Conservation (phyloP, 805 yeast species). For the Brettanomyces bruxellensis region DNA sequence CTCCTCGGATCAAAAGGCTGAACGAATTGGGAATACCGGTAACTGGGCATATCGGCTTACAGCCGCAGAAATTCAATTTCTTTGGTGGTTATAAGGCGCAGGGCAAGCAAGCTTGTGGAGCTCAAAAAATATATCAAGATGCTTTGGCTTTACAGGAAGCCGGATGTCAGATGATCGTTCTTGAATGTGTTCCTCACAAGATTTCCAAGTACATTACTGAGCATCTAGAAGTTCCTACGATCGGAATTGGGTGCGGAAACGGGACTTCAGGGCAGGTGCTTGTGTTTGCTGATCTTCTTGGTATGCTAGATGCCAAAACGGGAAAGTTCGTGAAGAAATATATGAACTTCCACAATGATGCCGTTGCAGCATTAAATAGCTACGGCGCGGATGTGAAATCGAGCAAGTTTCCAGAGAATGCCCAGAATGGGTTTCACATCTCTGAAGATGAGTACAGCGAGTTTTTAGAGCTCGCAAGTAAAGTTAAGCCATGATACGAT, state of each 20-base stretch:
- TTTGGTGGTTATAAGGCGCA: constrained; percentile 87
- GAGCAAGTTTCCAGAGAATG: constrained; percentile 50
- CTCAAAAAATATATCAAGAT: constrained; percentile 50
- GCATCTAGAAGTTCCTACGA: constrained; percentile 61
- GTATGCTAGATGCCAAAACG: constrained; percentile 49
- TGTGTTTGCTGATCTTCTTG: constrained; percentile 78
- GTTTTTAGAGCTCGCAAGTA: constrained; percentile 26
- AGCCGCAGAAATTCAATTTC: constrained; percentile 77
- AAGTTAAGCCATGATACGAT: background rate
- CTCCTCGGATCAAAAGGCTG: constrained; percentile 46
- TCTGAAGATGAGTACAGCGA: constrained; percentile 50
- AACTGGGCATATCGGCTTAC: constrained; percentile 84
- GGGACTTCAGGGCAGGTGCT: constrained; percentile 81
- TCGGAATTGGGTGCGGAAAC: constrained; percentile 94
- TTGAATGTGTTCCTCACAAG: constrained; percentile 81
- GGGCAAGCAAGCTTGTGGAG: constrained; percentile 51
- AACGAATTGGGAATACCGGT: constrained; percentile 75
- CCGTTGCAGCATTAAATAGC: constrained; percentile 39
- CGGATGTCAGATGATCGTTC: constrained; percentile 66
- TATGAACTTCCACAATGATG: constrained; percentile 37
- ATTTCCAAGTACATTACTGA: constrained; percentile 59
- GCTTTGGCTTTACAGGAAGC: constrained; percentile 63
- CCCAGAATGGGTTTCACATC: constrained; percentile 57
- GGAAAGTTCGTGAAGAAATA: constrained; percentile 77
- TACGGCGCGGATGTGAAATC: constrained; percentile 55